Evolutionary conservation across 2,329 filamentous ascomycete species (phyloP), one percentile per base, ranked within the genome.

Genomic region (Ilyonectria robusta): DNA sequence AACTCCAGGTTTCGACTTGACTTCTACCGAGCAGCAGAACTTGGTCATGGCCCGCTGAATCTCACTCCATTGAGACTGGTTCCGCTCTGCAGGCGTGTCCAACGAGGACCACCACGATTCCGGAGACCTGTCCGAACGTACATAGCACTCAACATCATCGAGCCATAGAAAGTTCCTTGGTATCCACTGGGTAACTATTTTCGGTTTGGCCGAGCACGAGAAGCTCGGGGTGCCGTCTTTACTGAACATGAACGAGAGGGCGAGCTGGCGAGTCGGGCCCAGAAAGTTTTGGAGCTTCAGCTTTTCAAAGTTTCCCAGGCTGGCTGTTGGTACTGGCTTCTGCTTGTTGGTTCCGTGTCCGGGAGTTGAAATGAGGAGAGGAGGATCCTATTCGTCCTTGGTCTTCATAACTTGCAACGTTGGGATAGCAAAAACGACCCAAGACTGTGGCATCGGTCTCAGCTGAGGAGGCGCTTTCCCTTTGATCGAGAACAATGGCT

Each of bases 341-440:
- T 15, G n/a, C 40, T 19, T n/a, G 15, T 17, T 8, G 17, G n/a
- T n/a, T n/a, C 40, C 17, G 6, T 17, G 40, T 42, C 17, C 31
- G 2, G 31, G 31, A 11, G 31, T 42, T 51, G 9, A 33, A 19
- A 19, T n/a, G 8, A 15, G 19, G 2, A 54, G 26, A 29, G 63
- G 63, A 33, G 63, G 58, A 33, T 65, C 57, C 63, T 65, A 66
- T 42, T 46, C 37, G 44, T 62, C 58, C n/a, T 47, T 58, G 35
- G 56, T 23, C 46, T 61, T 66, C 21, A 44, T 44, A 5, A 66
- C 63, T 17, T 46, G 44, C 26, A 57, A 15, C 5, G 63, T 54
- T 2, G 63, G 63, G 31, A 57, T 51, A 13, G 58, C 63, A 23
- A 66, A 58, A 6, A 53, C 29, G 9, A 62, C 11, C 58, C 46